phyloP scores from a whole-genome alignment of 768 basidiomycete species.

The Calocera viscosa region DNA sequence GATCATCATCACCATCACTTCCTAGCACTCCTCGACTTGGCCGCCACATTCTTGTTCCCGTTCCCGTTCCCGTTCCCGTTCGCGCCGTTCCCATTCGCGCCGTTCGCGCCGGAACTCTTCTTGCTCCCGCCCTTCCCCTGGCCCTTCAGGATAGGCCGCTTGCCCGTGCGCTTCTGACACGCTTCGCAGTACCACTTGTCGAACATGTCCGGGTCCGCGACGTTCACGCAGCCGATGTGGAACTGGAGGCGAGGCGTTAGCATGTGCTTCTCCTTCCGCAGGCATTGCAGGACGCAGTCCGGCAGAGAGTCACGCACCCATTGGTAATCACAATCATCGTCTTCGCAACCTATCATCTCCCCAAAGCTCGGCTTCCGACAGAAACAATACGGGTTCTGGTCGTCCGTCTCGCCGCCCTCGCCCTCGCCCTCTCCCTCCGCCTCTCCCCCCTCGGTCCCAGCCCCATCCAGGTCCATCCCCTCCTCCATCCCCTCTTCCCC shows the following conservation, averaged over 20 bases:
- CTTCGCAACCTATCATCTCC: constrained; percentile 93
- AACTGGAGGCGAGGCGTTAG: constrained; percentile 39
- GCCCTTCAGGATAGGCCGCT: constrained; percentile 33
- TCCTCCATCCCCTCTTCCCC: constrained; percentile 22
- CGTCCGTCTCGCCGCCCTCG: constrained; percentile 43
- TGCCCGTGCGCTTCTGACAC: constrained; percentile 46
- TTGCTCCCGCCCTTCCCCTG: constrained; percentile 34
- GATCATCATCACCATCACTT: background rate
- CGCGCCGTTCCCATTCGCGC: background rate
- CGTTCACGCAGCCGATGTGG: constrained; percentile 63
- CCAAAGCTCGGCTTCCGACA: constrained; percentile 78
- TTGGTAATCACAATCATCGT: constrained; percentile 63
- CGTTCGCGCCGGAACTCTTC: constrained; percentile 9
- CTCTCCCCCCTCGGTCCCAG: constrained; percentile 33
- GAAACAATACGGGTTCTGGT: constrained; percentile 65
- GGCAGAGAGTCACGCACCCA: constrained; percentile 54
- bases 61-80: background rate
- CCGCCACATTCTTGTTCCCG: background rate
- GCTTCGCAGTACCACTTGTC: constrained; percentile 66
- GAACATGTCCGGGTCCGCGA: constrained; percentile 46
- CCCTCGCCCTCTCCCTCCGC: constrained; percentile 29
- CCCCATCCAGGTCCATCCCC: constrained; percentile 31
- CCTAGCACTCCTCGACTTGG: background rate
- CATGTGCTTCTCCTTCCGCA: too few species aligned
- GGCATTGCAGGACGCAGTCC: constrained; percentile 8